phyloP scores from a whole-genome alignment of 2,329 filamentous ascomycete species.

The Trichocomaceae sp. region DNA sequence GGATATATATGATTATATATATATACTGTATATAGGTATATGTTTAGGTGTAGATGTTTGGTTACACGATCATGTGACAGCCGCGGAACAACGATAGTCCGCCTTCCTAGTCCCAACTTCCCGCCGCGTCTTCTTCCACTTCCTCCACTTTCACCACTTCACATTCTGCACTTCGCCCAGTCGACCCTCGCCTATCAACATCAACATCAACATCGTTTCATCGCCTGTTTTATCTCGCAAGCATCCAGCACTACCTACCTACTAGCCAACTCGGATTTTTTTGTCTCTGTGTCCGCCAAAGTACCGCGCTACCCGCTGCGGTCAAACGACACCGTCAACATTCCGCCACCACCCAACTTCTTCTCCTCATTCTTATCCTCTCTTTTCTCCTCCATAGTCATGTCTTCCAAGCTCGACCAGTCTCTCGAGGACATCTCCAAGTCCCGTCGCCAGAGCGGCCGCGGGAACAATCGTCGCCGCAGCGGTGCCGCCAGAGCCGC shows the following conservation, averaged over 20 bases:
- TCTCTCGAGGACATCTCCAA: constrained; percentile 96
- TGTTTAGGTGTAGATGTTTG: no score
- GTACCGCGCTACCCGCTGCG: background rate
- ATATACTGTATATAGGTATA: no score
- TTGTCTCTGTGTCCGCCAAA: no score
- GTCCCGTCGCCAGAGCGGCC: constrained; percentile 54
- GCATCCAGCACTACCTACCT: no score
- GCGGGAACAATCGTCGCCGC: constrained; percentile 41
- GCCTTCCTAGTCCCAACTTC: no score
- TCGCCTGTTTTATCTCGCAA: background rate
- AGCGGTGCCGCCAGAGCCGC: constrained; percentile 29
- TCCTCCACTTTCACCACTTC: background rate
- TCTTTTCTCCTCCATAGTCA: constrained; percentile 41
- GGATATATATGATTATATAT: no score
- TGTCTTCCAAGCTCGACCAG: constrained; percentile 94
- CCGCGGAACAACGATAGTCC: background rate
- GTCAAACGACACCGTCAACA: background rate
- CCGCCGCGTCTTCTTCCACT: no score
- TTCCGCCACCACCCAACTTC: background rate
- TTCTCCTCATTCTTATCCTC: constrained; percentile 8
- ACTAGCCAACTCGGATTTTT: background rate
- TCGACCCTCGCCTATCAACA: background rate
- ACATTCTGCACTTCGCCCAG: background rate
- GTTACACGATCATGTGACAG: background rate
- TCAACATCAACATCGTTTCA: background rate